phyloP scores from a whole-genome alignment of 352 stramenopile genomes.

The Lagenidium giganteum region DNA sequence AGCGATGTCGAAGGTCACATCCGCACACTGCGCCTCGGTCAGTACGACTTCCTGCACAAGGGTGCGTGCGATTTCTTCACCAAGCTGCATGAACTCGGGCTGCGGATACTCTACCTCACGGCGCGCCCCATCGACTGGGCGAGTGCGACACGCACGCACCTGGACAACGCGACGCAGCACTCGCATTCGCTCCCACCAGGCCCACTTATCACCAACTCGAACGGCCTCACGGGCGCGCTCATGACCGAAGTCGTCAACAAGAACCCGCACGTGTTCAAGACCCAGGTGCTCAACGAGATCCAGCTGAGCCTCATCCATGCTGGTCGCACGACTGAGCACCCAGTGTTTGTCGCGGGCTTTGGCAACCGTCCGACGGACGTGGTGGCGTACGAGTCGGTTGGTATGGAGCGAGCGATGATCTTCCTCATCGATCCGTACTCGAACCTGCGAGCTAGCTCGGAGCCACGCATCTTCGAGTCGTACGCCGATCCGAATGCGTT shows the following conservation, averaged over 20 bases:
- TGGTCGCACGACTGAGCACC: conserved; percentile 60
- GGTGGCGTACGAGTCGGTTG: conserved; percentile 72
- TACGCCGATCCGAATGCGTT: conserved; percentile 79
- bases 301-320: conserved; percentile 78
- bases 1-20: conserved; percentile 86
- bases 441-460: conserved; percentile 52
- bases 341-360: conserved; percentile 83
- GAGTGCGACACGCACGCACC: conserved; percentile 55
- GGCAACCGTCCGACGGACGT: conserved; percentile 80
- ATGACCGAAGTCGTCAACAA: conserved; percentile 86
- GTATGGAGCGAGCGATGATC: conserved; percentile 62
- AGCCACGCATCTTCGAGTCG: conserved; percentile 68
- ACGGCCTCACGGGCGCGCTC: conserved; percentile 65
- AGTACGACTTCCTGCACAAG: conserved; percentile 81
- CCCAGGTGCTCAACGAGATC: conserved; percentile 75
- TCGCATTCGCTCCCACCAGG: conserved; percentile 50
- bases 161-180: conserved; percentile 71
- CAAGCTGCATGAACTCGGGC: conserved; percentile 64
- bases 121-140: conserved; percentile 78
- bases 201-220: conserved; percentile 80
- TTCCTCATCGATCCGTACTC: conserved; percentile 84
- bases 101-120: conserved; percentile 81
- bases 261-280: conserved; percentile 81
- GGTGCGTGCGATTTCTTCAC: conserved; percentile 78
- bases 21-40: conserved; percentile 68